A percentile compares a stretch with the other conserved stretches of the same genome.
Evolutionary conservation across 2,329 filamentous ascomycete genomes (phyloP).

Genomic region (Xylaria sp.): DNA sequence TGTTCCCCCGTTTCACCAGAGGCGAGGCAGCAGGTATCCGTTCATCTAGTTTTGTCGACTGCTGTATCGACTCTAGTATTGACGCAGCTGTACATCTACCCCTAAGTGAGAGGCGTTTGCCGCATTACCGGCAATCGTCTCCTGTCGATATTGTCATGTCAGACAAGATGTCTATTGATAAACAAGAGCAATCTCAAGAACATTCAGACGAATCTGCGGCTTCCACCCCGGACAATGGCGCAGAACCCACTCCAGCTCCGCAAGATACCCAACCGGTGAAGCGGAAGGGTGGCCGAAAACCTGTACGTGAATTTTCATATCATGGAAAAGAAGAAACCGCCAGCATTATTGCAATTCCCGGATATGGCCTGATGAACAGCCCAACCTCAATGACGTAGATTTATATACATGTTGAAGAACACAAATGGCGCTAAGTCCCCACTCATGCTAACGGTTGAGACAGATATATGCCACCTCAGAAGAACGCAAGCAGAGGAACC

Average conservation of each 20-base stretch:
- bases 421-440: not conserved
- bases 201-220: slow-evolving; percentile 71
- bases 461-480: slow-evolving; percentile 99
- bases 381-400: not conserved
- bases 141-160: slow-evolving; percentile 64
- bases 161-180: slow-evolving; percentile 75
- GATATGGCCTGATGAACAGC: not conserved
- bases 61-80: slow-evolving; percentile 25
- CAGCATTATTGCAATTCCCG: not conserved
- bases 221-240: slow-evolving; percentile 69
- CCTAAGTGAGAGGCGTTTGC: slow-evolving; percentile 52
- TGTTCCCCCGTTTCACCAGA: slow-evolving; percentile 33
- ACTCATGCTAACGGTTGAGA: slow-evolving; percentile 35
- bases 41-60: slow-evolving; percentile 17
- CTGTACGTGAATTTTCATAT: slow-evolving; percentile 68
- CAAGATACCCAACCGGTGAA: slow-evolving; percentile 78
- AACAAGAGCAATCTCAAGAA: slow-evolving; percentile 66
- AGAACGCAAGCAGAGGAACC: slow-evolving; percentile 96
- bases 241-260: slow-evolving; percentile 51
- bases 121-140: slow-evolving; percentile 56
- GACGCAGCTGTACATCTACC: slow-evolving; percentile 29
- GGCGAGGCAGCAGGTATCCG: slow-evolving; percentile 35
- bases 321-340: not conserved
- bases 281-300: slow-evolving; percentile 96
- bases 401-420: not conserved